These are phyloP conservation scores for Atkinsonella texensis DNA, from an alignment of 2,329 filamentous ascomycete species.

Conservation along the genomic window DNA sequence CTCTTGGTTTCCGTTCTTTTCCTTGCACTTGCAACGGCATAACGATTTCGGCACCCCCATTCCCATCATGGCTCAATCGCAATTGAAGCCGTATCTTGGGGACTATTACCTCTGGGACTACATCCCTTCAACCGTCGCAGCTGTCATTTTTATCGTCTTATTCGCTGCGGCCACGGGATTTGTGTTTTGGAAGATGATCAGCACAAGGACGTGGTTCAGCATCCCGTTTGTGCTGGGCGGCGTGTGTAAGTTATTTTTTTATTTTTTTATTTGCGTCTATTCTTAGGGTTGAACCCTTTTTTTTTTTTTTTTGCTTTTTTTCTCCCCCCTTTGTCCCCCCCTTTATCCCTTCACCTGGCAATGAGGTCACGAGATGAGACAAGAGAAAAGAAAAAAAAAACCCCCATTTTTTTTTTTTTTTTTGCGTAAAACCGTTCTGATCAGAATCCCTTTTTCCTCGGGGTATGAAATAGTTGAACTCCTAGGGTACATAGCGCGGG, in stretches of 20 bases:
- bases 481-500: conserved; percentile 28
- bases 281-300: too few relatives aligned
- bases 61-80: conserved; percentile 16
- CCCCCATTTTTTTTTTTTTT: too few relatives aligned
- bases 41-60: too few relatives aligned
- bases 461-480: conserved; percentile 23
- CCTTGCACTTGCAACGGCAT: too few relatives aligned
- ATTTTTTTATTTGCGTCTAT: too few relatives aligned
- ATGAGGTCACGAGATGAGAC: neutral
- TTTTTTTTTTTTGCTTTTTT: neutral
- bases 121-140: conserved; percentile 31
- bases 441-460: neutral
- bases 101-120: conserved; percentile 23
- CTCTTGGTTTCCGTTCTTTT: too few relatives aligned
- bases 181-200: conserved; percentile 30
- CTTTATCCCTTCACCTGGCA: too few relatives aligned
- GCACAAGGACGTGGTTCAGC: conserved; percentile 37
- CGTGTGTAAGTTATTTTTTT: conserved; percentile 26
- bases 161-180: conserved; percentile 31
- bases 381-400: too few relatives aligned
- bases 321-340: too few relatives aligned
- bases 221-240: conserved; percentile 35
- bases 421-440: too few relatives aligned
- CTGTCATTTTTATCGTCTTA: conserved; percentile 31
- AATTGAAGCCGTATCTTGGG: conserved; percentile 18